These are phyloP conservation scores for Beauveria bassiana DNA, from an alignment of 2,329 filamentous ascomycete genomes.

Conservation along the genomic window DNA sequence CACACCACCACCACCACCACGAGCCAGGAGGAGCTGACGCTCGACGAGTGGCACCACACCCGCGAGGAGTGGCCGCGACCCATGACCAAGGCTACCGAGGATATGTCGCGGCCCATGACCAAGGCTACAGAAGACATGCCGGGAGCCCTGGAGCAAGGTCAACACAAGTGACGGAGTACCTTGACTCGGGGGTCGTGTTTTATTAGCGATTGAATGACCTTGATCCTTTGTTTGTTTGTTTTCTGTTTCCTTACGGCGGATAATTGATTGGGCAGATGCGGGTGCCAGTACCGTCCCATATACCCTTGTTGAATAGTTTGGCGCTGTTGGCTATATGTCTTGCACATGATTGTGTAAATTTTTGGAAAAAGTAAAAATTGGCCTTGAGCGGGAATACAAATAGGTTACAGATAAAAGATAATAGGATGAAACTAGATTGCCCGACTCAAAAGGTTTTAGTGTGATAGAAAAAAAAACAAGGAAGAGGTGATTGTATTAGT, in stretches of 20 bases:
- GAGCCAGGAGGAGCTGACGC: slow-evolving; percentile 11
- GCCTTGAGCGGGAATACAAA: too few relatives aligned
- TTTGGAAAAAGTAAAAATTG: too few relatives aligned
- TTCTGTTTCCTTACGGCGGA: too few relatives aligned
- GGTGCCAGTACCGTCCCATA: not conserved
- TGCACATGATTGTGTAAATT: too few relatives aligned
- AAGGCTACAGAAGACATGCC: not conserved
- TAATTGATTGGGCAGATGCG: not conserved
- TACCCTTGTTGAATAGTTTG: not conserved
- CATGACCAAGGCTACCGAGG: not conserved
- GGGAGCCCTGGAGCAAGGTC: not conserved
- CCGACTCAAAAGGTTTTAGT: too few relatives aligned
- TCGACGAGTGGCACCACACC: slow-evolving; percentile 5
- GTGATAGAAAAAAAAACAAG: not conserved
- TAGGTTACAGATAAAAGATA: too few relatives aligned
- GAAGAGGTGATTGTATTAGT: not conserved
- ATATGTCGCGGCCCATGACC: not conserved
- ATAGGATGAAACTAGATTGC: too few relatives aligned
- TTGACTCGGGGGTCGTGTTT: not conserved
- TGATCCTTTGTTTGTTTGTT: too few relatives aligned
- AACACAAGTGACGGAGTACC: too few relatives aligned
- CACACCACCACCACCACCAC: not conserved
- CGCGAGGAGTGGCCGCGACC: not conserved
- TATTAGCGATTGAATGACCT: not conserved
- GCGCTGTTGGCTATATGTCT: not conserved